Evolutionary conservation across 2,329 filamentous ascomycete genomes (phyloP), one percentile per base, ranked within the genome.

Genomic region (Cladorrhinum sp.): DNA sequence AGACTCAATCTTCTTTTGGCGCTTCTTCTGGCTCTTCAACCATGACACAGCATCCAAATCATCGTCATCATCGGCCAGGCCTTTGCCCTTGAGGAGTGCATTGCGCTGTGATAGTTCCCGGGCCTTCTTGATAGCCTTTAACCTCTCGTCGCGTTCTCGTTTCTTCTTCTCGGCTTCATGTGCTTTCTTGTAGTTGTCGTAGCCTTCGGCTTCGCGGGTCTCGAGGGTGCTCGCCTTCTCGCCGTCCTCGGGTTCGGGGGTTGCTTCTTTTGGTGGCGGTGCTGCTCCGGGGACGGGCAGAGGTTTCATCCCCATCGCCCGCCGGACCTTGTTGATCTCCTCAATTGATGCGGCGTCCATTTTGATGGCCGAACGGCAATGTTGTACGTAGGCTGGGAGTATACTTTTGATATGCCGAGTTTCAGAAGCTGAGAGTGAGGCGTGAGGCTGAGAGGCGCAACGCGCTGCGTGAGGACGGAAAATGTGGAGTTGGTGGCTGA

Each of bases 241-340:
- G 16, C 62, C 82, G 59, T 96, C 91, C 60, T 80, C 82, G 52
- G 59, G 76, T 59, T 80, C 79, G 54, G 62, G 76, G 66, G 64
- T 71, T 62, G 71, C 68, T 63, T 73, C 66, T 64, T 75, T 74
- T 58, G 78, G 75, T 61, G 71, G 69, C 51, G 73, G 72, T 50
- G 76, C 75, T 61, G 81, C 82, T 66, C 91, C 91, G 24, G 93
- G 90, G 10, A 96, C 90, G 23, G 92, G 91, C 70, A 98, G 79
- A 24, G 92, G 93, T 72, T 94, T 91, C 80, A 97, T 86, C 71
- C 94, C 94, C 78, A 97, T 86, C 55, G 92, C 91, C 69, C 88
- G 82, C 70, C 94, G 92, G 71, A 97, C 89, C 72, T 93, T 90
- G 79, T 98, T 98, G 67, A 91, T 92, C 82, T 97, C 92, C 76